Evolutionary conservation across 2,329 filamentous ascomycete genomes (phyloP).

Genomic region (Penicillium sp.): DNA sequence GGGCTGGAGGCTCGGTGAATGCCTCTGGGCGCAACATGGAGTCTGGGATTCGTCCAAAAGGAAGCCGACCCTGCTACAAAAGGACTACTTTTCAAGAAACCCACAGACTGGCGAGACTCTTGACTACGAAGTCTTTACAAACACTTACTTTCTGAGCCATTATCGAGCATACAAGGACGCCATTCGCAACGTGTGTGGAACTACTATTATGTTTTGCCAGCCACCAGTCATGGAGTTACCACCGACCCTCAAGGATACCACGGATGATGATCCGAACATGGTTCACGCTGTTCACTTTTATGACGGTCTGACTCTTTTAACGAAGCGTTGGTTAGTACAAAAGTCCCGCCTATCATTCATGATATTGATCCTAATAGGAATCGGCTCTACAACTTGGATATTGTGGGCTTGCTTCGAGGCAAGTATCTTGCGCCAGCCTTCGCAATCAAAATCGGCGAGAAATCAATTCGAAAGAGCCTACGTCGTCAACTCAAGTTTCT

Average conservation of each 20-base stretch:
- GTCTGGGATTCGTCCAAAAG: conserved; percentile 73
- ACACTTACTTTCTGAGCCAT: conserved; percentile 85
- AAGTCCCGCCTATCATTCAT: too few species aligned
- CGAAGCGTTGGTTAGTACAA: conserved; percentile 75
- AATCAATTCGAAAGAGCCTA: conserved; percentile 90
- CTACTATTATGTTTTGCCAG: conserved; percentile 86
- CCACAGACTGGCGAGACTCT: conserved; percentile 71
- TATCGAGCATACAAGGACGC: conserved; percentile 74
- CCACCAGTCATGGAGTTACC: conserved; percentile 90
- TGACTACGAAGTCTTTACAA: conserved; percentile 82
- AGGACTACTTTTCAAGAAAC: conserved; percentile 83
- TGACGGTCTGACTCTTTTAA: conserved; percentile 93
- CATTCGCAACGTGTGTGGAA: conserved; percentile 74
- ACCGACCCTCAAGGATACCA: conserved; percentile 79
- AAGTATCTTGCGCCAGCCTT: conserved; percentile 86
- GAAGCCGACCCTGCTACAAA: conserved; percentile 73
- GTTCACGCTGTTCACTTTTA: conserved; percentile 96
- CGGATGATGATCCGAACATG: conserved; percentile 85
- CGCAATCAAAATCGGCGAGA: conserved; percentile 88
- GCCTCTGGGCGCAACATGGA: conserved; percentile 94
- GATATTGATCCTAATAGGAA: conserved; percentile 55
- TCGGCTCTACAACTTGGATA: conserved; percentile 92
- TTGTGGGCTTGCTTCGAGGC: conserved; percentile 85
- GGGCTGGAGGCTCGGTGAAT: conserved; percentile 92
- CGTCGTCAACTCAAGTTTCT: conserved; percentile 81